Conservation (phyloP, 1,139 yeast species). For the Torulaspora globosa region DNA sequence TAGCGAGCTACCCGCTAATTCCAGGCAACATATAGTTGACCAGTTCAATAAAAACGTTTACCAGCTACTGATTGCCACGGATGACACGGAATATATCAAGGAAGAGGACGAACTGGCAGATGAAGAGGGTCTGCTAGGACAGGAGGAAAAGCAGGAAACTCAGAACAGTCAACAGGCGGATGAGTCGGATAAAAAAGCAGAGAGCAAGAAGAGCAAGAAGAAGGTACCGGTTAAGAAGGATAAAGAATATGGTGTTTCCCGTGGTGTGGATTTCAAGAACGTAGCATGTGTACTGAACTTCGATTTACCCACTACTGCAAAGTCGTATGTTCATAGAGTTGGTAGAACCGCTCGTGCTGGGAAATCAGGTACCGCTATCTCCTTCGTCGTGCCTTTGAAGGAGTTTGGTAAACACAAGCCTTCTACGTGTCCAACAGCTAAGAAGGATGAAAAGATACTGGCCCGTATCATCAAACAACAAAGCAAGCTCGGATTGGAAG, state of each 20-base stretch:
- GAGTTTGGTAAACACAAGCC: conserved; percentile 88
- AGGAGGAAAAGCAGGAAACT: conserved; percentile 18
- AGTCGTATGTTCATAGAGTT: conserved; percentile 86
- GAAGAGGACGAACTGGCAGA: conserved; percentile 51
- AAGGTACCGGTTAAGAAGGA: conserved; percentile 47
- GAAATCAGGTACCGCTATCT: conserved; percentile 88
- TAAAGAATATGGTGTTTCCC: conserved; percentile 85
- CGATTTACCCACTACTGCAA: conserved; percentile 87
- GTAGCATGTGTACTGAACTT: conserved; percentile 96
- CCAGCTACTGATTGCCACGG: conserved; percentile 88
- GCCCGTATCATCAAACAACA: conserved; percentile 75
- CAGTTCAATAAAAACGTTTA: conserved; percentile 90
- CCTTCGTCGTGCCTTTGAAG: conserved; percentile 80
- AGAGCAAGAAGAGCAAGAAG: conserved; percentile 29
- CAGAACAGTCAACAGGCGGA: conserved; percentile 19
- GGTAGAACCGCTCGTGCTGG: conserved; percentile 99
- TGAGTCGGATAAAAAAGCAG: conserved; percentile 18
- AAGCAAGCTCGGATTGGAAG: conserved; percentile 63
- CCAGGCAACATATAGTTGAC: conserved; percentile 91
- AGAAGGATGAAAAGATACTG: conserved; percentile 81
- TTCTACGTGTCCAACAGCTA: conserved; percentile 66
- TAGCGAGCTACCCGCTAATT: conserved; percentile 87
- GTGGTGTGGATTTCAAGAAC: conserved; percentile 95
- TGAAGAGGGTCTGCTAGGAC: conserved; percentile 35
- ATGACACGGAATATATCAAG: conserved; percentile 64